Evolutionary conservation across 345 rosid species (phyloP).

Genomic region (Brassica rapa): DNA sequence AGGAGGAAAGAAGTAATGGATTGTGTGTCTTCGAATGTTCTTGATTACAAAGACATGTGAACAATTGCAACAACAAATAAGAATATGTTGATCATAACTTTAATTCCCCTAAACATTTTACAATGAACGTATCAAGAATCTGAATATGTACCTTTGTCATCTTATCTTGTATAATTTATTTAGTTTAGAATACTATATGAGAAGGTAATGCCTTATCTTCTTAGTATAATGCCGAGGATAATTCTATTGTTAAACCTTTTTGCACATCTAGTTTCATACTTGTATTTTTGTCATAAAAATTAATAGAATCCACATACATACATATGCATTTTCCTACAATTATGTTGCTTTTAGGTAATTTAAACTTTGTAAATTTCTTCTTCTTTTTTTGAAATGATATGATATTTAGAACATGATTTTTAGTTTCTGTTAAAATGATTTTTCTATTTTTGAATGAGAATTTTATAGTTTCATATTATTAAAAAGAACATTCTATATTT

Average conservation of each 20-base stretch:
- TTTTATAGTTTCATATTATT: neutral
- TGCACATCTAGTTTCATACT: conserved; percentile 10
- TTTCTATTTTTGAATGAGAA: neutral
- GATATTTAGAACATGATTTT: neutral
- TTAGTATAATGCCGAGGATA: conserved; percentile 43
- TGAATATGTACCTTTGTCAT: conserved; percentile 33
- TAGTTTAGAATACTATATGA: conserved; percentile 32
- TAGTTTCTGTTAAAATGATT: neutral
- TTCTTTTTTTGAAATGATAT: neutral
- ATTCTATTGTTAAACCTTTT: conserved; percentile 34
- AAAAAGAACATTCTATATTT: neutral
- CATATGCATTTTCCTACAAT: neutral
- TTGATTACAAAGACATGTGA: conserved; percentile 31
- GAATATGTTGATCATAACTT: conserved; percentile 15
- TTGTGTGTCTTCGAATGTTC: conserved; percentile 30
- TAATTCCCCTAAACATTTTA: neutral
- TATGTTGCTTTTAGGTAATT: neutral
- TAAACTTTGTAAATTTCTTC: neutral
- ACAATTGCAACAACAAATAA: conserved; percentile 21
- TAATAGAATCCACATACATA: conserved; percentile 1
- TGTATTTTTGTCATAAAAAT: neutral
- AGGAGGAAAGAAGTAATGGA: conserved; percentile 10
- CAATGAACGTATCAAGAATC: conserved; percentile 24
- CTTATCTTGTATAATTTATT: conserved; percentile 36
- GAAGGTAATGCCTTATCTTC: conserved; percentile 38